Evolutionary conservation across 2,329 filamentous ascomycete genomes (phyloP).

Genomic region (Cucurbitaria berberidis): DNA sequence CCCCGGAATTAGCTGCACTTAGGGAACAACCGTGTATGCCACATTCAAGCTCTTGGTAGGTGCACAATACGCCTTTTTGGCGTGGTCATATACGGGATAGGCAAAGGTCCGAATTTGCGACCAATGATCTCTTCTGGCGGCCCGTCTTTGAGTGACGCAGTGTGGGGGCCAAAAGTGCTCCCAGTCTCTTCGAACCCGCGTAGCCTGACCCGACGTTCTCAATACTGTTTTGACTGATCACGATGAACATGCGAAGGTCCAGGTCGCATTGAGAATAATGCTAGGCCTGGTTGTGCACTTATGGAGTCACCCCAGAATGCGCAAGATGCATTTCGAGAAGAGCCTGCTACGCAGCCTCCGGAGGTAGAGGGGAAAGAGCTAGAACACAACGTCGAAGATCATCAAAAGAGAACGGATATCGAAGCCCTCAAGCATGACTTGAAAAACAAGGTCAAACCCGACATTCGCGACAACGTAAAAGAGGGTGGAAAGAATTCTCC

Average conservation of each 20-base stretch:
- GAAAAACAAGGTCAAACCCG: neutral
- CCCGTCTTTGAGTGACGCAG: neutral
- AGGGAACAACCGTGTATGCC: neutral
- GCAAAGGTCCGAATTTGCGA: neutral
- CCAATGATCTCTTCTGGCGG: neutral
- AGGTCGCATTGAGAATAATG: neutral
- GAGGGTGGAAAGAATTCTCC: neutral
- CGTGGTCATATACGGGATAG: neutral
- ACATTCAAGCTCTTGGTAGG: neutral
- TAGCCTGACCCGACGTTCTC: neutral
- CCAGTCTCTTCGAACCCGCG: neutral
- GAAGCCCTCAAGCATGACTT: neutral
- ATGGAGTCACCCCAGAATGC: neutral
- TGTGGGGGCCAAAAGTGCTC: conserved; percentile 5
- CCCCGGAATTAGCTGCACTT: neutral
- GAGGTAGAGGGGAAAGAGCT: neutral
- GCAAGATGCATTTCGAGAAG: neutral
- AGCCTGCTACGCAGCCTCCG: neutral
- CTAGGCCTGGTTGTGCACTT: neutral
- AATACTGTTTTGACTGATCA: neutral
- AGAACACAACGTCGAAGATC: neutral
- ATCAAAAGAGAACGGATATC: neutral
- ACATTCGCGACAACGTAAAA: neutral
- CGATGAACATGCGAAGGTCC: neutral
- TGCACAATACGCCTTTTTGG: neutral